A percentile compares a stretch with the other conserved stretches of the same genome.
Evolutionary conservation across 306 rosid species (phyloP).

Genomic region (Prunus campanulata): DNA sequence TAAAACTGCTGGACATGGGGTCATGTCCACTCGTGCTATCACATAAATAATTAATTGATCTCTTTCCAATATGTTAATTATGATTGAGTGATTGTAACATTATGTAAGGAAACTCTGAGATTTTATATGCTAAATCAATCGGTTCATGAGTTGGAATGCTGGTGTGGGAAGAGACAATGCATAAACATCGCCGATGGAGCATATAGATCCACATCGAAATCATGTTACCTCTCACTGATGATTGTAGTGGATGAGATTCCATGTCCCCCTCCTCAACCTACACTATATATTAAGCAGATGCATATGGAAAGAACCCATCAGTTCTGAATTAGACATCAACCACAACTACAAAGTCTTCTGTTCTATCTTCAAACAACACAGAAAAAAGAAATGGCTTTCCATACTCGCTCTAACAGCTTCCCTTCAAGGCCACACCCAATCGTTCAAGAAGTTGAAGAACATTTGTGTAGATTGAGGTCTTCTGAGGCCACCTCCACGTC

Average conservation of each 20-base stretch:
- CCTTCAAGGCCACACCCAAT: constrained; percentile 42
- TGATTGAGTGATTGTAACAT: not conserved
- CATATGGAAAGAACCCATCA: constrained; percentile 3
- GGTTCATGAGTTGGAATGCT: constrained; percentile 6
- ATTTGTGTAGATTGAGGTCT: constrained; percentile 24
- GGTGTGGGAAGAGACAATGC: not conserved
- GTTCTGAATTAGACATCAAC: not conserved
- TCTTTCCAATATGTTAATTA: not conserved
- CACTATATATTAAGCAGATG: not conserved
- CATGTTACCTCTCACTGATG: not conserved
- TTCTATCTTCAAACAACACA: not conserved
- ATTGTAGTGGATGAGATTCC: constrained; percentile 8
- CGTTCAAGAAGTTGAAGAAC: constrained; percentile 25
- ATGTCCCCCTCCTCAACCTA: not conserved
- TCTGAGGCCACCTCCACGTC: constrained; percentile 25
- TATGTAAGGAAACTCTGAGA: not conserved
- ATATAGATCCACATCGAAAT: not conserved
- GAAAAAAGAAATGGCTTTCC: constrained; percentile 25
- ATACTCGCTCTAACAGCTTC: constrained; percentile 37
- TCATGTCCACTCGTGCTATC: constrained; percentile 1
- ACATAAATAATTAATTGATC: not conserved
- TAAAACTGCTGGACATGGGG: not conserved
- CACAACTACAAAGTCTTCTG: not conserved
- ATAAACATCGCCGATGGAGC: not conserved
- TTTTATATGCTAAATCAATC: not conserved